phyloP scores from a whole-genome alignment of 2,329 filamentous ascomycete genomes.

The Amesomyces nigricolor region DNA sequence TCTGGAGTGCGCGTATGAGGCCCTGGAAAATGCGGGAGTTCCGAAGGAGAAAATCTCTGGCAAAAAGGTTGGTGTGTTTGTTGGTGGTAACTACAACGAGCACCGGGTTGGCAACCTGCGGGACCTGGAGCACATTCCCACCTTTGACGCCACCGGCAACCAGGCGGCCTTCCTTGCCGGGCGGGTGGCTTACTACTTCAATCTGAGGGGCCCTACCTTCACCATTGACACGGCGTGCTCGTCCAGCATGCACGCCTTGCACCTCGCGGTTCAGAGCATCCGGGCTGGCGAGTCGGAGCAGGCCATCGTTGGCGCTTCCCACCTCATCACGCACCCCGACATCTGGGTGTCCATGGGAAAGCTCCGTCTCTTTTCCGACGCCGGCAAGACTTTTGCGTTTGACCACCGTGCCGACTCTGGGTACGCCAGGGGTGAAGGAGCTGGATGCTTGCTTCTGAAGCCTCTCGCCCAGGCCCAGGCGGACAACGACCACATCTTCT shows the following conservation, averaged over 20 bases:
- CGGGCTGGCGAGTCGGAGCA: slow-evolving; percentile 24
- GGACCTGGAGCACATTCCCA: slow-evolving; percentile 23
- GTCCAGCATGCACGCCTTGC: slow-evolving; percentile 25
- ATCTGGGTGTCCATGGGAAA: slow-evolving; percentile 27
- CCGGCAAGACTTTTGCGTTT: slow-evolving; percentile 24
- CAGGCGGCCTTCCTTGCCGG: slow-evolving; percentile 25
- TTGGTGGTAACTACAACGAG: slow-evolving; percentile 27
- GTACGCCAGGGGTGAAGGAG: slow-evolving; percentile 25
- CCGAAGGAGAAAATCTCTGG: slow-evolving; percentile 29
- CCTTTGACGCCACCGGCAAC: slow-evolving; percentile 25
- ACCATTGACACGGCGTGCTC: slow-evolving; percentile 27
- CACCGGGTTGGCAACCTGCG: slow-evolving; percentile 22
- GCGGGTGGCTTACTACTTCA: slow-evolving; percentile 25
- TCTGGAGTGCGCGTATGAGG: slow-evolving; percentile 33
- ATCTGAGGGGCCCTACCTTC: slow-evolving; percentile 23
- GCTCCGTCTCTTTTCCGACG: slow-evolving; percentile 25
- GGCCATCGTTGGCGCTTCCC: slow-evolving; percentile 24
- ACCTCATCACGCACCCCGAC: slow-evolving; percentile 25
- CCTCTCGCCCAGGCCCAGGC: slow-evolving; percentile 18
- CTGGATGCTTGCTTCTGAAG: slow-evolving; percentile 23
- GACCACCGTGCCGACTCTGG: slow-evolving; percentile 27
- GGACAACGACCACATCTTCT: slow-evolving; percentile 26
- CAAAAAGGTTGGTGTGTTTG: slow-evolving; percentile 31
- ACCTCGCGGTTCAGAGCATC: slow-evolving; percentile 26
- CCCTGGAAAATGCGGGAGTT: slow-evolving; percentile 32